Percentiles rank a stretch among this genome's conserved stretches.
Evolutionary conservation across 2,329 filamentous ascomycete species (phyloP).

Genomic region (Calonectria honghensis): DNA sequence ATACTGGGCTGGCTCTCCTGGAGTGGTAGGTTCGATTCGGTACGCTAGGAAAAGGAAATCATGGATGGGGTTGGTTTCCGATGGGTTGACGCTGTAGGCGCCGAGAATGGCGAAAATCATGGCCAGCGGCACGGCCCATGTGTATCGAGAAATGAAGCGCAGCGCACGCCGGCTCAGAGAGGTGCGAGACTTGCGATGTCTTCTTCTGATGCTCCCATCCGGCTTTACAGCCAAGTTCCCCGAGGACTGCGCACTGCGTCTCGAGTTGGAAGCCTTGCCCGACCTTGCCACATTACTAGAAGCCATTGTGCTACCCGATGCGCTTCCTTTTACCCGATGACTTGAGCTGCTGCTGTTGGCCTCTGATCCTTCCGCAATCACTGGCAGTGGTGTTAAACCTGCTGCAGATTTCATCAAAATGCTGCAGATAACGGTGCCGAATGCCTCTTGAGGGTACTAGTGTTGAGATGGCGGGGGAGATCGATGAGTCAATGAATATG

Average conservation of each 20-base stretch:
- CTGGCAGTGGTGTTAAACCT: neutral
- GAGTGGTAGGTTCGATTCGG: neutral
- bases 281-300: neutral
- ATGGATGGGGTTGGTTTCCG: slow-evolving; percentile 32
- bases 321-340: neutral
- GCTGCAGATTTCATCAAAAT: neutral
- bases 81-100: slow-evolving; percentile 31
- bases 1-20: slow-evolving; percentile 76
- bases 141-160: slow-evolving; percentile 15
- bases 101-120: neutral
- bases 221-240: neutral
- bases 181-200: neutral
- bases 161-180: neutral
- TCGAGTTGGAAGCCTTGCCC: neutral
- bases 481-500: neutral
- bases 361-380: neutral
- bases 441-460: neutral
- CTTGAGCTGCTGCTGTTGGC: neutral
- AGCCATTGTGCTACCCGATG: neutral
- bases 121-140: slow-evolving; percentile 15
- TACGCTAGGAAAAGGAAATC: slow-evolving; percentile 32
- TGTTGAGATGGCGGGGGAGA: neutral
- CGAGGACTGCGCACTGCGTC: no score
- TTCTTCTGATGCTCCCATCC: neutral
- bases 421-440: no score